Conservation (phyloP, 192 early-diverging fungal species). For the Coemansia javaensis region DNA sequence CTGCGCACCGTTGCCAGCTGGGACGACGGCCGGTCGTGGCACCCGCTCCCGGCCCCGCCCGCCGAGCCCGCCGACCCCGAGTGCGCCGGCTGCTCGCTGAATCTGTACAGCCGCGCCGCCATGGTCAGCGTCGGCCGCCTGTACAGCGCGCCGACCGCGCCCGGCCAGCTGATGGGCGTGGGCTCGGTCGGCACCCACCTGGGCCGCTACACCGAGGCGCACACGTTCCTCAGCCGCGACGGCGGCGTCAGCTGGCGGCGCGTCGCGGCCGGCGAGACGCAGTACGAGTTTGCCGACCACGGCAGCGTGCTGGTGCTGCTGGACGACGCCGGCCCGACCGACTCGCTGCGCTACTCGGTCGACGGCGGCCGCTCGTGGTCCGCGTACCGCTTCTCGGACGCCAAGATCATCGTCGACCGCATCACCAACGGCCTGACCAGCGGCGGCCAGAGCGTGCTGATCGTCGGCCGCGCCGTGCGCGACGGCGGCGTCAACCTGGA, state of each 20-base stretch:
- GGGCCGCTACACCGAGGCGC: constrained; percentile 53
- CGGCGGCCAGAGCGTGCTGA: constrained; percentile 67
- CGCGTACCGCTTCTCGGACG: constrained; percentile 48
- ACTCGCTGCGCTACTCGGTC: constrained; percentile 65
- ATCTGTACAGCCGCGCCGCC: constrained; percentile 75
- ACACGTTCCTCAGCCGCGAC: constrained; percentile 80
- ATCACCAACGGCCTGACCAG: constrained; percentile 63
- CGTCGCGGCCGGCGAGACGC: constrained; percentile 58
- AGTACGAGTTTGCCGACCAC: constrained; percentile 88
- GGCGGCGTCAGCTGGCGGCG: constrained; percentile 81
- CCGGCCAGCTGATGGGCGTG: constrained; percentile 83
- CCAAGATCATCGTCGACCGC: constrained; percentile 51
- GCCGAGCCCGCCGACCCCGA: constrained; percentile 1
- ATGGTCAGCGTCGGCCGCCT: constrained; percentile 49
- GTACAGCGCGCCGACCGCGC: constrained; percentile 66
- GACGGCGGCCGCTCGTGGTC: constrained; percentile 79
- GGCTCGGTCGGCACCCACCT: constrained; percentile 78
- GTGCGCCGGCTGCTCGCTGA: constrained; percentile 62
- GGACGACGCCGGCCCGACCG: constrained; percentile 66
- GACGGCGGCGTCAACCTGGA: constrained; percentile 13
- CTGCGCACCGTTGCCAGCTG: constrained; percentile 76
- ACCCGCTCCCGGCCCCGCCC: constrained; percentile 52
- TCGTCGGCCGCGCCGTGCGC: constrained; percentile 55
- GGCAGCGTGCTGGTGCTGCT: constrained; percentile 78
- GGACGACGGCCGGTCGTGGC: constrained; percentile 83